These are phyloP conservation scores for Angomonas deanei DNA, from an alignment of 208 protist species.

Conservation along the genomic window DNA sequence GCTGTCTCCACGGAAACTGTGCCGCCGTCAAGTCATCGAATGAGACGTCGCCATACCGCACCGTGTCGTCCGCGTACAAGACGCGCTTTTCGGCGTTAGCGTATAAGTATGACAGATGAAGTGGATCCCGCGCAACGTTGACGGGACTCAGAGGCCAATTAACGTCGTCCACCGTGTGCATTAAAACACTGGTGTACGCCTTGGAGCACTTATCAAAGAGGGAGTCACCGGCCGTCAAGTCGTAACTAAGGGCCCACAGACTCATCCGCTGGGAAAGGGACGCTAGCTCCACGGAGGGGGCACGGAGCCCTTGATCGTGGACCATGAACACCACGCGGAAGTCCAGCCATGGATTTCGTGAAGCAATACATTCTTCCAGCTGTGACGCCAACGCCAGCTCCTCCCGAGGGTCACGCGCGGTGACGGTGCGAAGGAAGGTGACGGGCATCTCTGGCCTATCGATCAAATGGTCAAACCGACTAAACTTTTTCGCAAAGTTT, in stretches of 20 bases:
- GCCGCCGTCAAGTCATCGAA: conserved; percentile 28
- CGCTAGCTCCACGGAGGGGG: conserved; percentile 33
- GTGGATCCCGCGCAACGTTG: conserved; percentile 3
- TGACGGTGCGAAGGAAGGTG: conserved; percentile 72
- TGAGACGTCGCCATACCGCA: conserved; percentile 10
- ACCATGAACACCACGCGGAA: conserved; percentile 62
- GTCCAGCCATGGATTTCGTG: conserved; percentile 38
- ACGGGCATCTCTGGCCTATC: conserved; percentile 27
- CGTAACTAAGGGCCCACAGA: conserved; percentile 57
- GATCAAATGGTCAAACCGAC: conserved; percentile 36
- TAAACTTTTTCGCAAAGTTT: conserved; percentile 49
- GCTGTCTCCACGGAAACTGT: conserved; percentile 49
- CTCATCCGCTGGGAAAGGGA: conserved; percentile 37
- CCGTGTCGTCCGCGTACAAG: conserved; percentile 3
- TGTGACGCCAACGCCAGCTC: conserved; percentile 33
- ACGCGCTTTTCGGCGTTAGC: conserved; percentile 11
- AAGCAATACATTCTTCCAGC: conserved; percentile 28
- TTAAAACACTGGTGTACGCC: conserved; percentile 39
- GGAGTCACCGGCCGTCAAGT: conserved; percentile 12
- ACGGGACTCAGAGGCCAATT: conserved; percentile 27
- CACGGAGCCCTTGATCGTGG: conserved; percentile 52
- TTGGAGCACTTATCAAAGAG: conserved; percentile 53
- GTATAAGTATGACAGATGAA: conserved; percentile 16
- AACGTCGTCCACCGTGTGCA: conserved; percentile 32
- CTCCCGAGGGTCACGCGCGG: conserved; percentile 45